A percentile compares a stretch with the other conserved stretches of the same genome.
phyloP scores from a whole-genome alignment of 768 basidiomycete genomes.

The Gelatoporia subvermispora region DNA sequence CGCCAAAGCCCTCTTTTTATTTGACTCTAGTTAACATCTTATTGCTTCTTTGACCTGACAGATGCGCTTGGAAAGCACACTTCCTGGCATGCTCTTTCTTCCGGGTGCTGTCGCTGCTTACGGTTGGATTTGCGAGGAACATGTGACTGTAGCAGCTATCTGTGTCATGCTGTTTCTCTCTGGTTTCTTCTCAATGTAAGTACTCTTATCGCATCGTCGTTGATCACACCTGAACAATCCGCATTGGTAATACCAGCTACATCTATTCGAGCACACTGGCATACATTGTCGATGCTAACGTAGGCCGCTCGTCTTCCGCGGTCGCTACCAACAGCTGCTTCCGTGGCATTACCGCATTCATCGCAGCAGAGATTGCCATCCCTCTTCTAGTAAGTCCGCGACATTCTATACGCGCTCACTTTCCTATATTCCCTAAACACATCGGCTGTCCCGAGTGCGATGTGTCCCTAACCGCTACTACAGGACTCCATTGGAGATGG shows the following conservation, averaged over 20 bases:
- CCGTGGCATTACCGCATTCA: constrained; percentile 63
- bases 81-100: constrained; percentile 49
- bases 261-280: constrained; percentile 71
- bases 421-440: neutral
- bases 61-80: constrained; percentile 71
- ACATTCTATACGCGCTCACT: neutral
- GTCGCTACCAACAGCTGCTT: constrained; percentile 74
- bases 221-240: neutral
- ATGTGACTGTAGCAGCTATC: constrained; percentile 59
- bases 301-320: constrained; percentile 71
- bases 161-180: constrained; percentile 67
- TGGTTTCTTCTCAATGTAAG: constrained; percentile 75
- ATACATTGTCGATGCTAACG: constrained; percentile 84
- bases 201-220: constrained; percentile 4
- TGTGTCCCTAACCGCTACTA: neutral
- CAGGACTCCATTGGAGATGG: constrained; percentile 75
- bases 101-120: constrained; percentile 63
- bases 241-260: constrained; percentile 30
- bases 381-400: constrained; percentile 54
- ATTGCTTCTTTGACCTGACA: constrained; percentile 20
- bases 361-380: constrained; percentile 67
- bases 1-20: neutral
- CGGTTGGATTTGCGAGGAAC: constrained; percentile 69
- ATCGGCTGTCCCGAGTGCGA: neutral
- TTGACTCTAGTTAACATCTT: neutral